These are phyloP conservation scores for Henckelia pumila DNA, from an alignment of 257 asterid species.

Conservation along the genomic window DNA sequence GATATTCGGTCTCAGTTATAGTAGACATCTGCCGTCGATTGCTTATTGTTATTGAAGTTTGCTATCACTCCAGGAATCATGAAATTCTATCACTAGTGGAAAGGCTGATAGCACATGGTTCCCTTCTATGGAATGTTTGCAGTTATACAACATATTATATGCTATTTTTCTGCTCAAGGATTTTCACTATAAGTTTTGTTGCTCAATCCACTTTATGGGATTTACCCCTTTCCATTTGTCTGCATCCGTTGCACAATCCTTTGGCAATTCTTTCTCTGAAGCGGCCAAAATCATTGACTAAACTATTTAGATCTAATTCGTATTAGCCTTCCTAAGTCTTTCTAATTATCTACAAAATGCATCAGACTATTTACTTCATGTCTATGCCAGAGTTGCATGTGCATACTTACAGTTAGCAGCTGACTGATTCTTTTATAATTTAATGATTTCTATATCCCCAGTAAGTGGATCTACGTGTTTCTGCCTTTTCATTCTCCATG, in stretches of 20 bases:
- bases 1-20: slow-evolving; percentile 19
- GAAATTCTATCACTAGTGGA: background rate
- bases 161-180: background rate
- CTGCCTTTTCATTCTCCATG: too few relatives aligned
- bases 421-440: too few relatives aligned
- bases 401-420: too few relatives aligned
- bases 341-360: too few relatives aligned
- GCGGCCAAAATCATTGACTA: background rate
- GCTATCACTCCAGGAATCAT: background rate
- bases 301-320: too few relatives aligned
- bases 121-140: background rate
- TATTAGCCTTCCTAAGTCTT: too few relatives aligned
- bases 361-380: too few relatives aligned
- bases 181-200: background rate
- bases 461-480: too few relatives aligned
- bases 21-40: background rate
- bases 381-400: too few relatives aligned
- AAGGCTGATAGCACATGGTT: background rate
- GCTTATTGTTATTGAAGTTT: background rate
- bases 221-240: background rate
- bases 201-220: slow-evolving; percentile 10
- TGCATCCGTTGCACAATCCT: background rate
- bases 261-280: background rate
- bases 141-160: background rate
- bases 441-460: too few relatives aligned